Percentiles rank a stretch among this genome's conserved stretches.
phyloP scores from a whole-genome alignment of 257 asterid species.

The Striga asiatica region DNA sequence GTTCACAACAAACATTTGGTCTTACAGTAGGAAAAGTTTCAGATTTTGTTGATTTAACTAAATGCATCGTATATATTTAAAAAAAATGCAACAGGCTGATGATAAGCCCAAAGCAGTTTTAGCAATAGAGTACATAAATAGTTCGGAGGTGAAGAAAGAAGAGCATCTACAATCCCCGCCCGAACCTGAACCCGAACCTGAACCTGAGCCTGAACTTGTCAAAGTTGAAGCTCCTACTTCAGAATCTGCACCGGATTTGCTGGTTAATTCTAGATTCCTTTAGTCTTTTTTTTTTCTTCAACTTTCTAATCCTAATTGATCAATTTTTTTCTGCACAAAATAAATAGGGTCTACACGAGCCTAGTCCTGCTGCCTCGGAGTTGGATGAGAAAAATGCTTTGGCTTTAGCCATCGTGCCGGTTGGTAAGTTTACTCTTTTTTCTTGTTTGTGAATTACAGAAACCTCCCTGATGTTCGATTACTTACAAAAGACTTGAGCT shows the following conservation, averaged over 20 bases:
- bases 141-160: conserved; percentile 55
- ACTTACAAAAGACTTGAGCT: too few species aligned
- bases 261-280: conserved; percentile 31
- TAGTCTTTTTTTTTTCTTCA: background rate
- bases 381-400: conserved; percentile 79
- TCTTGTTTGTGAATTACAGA: too few species aligned
- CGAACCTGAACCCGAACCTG: conserved; percentile 36
- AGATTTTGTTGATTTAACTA: background rate
- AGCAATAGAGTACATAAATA: conserved; percentile 72
- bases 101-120: conserved; percentile 59
- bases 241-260: conserved; percentile 57
- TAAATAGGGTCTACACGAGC: conserved; percentile 54
- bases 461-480: too few species aligned
- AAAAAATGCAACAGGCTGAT: conserved; percentile 28
- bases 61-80: background rate
- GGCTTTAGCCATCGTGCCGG: conserved; percentile 92
- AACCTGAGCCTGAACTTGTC: conserved; percentile 40
- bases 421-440: conserved; percentile 35
- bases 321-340: background rate
- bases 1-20: background rate
- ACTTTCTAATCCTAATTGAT: background rate
- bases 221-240: conserved; percentile 46
- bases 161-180: conserved; percentile 40
- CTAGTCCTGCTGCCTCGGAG: conserved; percentile 64
- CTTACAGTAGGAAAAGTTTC: background rate